A percentile compares a stretch with the other conserved stretches of the same genome.
Conservation (phyloP, 768 basidiomycete genomes). For the Boletus coccyginus region DNA sequence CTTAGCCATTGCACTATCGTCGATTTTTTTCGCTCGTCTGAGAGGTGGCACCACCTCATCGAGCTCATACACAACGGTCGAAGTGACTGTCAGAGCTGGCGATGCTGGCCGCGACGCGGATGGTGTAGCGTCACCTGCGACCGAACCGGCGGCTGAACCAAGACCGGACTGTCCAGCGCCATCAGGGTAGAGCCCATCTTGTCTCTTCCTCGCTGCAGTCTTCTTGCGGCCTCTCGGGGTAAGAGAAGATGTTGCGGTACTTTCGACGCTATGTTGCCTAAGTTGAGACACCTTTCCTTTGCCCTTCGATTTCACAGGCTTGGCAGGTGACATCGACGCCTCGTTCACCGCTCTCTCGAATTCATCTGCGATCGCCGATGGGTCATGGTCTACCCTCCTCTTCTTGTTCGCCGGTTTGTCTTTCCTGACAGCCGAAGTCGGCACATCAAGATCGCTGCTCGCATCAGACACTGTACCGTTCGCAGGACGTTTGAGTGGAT, state of each 20-base stretch:
- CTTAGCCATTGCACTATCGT: conserved; percentile 68
- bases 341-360: conserved; percentile 43
- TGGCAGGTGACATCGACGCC: conserved; percentile 35
- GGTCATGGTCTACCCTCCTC: conserved; percentile 54
- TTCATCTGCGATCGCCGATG: conserved; percentile 42
- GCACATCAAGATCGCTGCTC: conserved; percentile 55
- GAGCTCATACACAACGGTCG: conserved; percentile 67
- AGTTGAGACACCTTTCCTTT: conserved; percentile 49
- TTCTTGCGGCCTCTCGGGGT: conserved; percentile 57
- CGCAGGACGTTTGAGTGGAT: conserved; percentile 48
- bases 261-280: conserved; percentile 61
- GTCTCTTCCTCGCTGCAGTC: conserved; percentile 54
- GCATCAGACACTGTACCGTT: conserved; percentile 52
- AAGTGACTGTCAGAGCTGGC: conserved; percentile 51
- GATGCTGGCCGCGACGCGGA: conserved; percentile 68
- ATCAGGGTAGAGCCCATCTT: conserved; percentile 49
- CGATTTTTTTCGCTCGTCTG: conserved; percentile 74
- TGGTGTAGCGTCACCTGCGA: conserved; percentile 71
- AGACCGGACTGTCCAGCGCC: conserved; percentile 46
- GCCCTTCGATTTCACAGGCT: conserved; percentile 41
- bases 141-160: conserved; percentile 46
- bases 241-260: conserved; percentile 38
- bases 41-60: conserved; percentile 68
- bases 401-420: conserved; percentile 55
- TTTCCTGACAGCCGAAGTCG: conserved; percentile 31